Conservation (phyloP, 2,329 filamentous ascomycete genomes). For the Alternaria tenuissima region DNA sequence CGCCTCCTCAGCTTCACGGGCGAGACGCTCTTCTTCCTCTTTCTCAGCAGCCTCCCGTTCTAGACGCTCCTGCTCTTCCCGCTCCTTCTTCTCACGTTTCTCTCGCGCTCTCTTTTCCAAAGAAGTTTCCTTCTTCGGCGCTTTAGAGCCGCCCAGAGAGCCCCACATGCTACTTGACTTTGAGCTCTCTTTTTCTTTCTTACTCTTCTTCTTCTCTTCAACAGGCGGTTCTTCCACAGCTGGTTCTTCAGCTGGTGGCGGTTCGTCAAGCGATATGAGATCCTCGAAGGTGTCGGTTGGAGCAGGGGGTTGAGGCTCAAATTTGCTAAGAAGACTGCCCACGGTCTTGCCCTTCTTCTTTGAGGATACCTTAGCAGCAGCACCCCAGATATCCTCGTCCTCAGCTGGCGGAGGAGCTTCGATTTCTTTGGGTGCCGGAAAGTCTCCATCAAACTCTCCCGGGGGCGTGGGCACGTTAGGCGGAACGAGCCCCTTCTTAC, state of each 20-base stretch:
- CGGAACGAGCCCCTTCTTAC: conserved; percentile 61
- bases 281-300: conserved; percentile 44
- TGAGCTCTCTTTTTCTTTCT: conserved; percentile 35
- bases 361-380: conserved; percentile 33
- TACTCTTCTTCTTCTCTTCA: conserved; percentile 40
- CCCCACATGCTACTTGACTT: conserved; percentile 35
- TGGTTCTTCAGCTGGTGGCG: conserved; percentile 26
- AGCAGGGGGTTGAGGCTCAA: conserved; percentile 36
- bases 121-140: conserved; percentile 34
- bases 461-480: conserved; percentile 59
- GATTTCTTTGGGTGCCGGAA: conserved; percentile 64
- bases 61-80: conserved; percentile 30
- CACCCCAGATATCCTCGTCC: conserved; percentile 47
- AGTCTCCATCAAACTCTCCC: conserved; percentile 49
- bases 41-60: conserved; percentile 56
- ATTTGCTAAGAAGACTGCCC: conserved; percentile 43
- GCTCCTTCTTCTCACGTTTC: conserved; percentile 41
- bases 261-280: conserved; percentile 44
- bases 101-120: conserved; percentile 51
- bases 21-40: conserved; percentile 36
- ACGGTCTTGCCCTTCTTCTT: conserved; percentile 44
- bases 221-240: conserved; percentile 18
- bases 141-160: conserved; percentile 29
- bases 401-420: conserved; percentile 46
- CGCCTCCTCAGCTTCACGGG: conserved; percentile 36